Base-by-base conservation (phyloP, 1,284 basidiomycete genomes). In the Ceratobasidium sp. region DNA sequence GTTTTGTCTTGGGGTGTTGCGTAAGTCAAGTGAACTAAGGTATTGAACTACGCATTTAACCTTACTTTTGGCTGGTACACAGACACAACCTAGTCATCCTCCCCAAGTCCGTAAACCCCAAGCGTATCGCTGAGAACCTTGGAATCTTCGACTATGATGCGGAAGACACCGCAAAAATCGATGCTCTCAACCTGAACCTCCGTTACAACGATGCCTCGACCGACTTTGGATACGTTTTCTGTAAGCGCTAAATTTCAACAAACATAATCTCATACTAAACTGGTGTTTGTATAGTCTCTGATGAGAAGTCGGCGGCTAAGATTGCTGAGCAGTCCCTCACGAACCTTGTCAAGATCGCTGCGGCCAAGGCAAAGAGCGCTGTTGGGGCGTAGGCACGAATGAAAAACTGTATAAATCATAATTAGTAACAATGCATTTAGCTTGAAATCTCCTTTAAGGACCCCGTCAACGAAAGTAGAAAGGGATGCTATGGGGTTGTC, bases 1-100 rank as follows among this genome's bases (percentile, higher is more conserved):
- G 79, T 84, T 41, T 76, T 84, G 75, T 81, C 80, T 69, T 84
- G 83, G 83, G 78, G 83, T 74, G 78, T 83, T 73, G 79, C 81
- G 79, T 79, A 82, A 69, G 82, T 82, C 59, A 80, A 81, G 33
- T 19, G 48, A 7, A 8, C 17, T n/a, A n/a, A 41, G 7, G 7
- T 33, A 8, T 17, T 6, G 11, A 24, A 3, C 22, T 27, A n/a
- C 36, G 36, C 36, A 4, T 53, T 19, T 6, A 48, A 27, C 3
- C 33, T 64, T 29, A 62, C 41, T 22, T n/a, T 8, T 27, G 11
- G 44, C 29, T 11, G 41, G 33, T 31, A 6, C 57, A 47, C 29
- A 71, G 67, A 7, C 67, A 71, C 54, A 41, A 71, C 54, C 33
- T 71, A 41, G 66, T 56, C 27, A 50, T 74, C n/a, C 73, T 75